phyloP scores from a whole-genome alignment of 176 grass and related monocot genomes.

The Avena atlantica region DNA sequence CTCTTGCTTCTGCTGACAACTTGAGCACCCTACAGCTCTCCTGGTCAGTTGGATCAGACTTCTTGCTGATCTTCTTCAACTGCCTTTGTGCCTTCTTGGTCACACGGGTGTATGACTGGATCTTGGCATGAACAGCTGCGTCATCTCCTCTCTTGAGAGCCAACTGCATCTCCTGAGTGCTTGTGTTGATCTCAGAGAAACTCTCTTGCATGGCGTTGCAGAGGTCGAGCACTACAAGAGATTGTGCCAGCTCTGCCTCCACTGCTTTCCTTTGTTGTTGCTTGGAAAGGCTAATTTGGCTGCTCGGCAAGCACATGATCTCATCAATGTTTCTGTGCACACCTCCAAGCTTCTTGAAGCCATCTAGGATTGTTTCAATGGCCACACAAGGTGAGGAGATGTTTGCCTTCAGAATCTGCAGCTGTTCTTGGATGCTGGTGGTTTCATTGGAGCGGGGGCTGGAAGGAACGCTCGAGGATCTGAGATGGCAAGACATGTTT shows the following conservation, averaged over 20 bases:
- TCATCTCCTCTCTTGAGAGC: conserved; percentile 43
- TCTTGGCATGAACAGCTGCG: conserved; percentile 19
- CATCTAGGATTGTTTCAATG: conserved; percentile 2
- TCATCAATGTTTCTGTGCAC: conserved; percentile 34
- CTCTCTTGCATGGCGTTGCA: conserved; percentile 29
- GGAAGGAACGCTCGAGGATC: too few relatives aligned
- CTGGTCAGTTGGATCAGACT: conserved; percentile 19
- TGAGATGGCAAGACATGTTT: conserved; percentile 46
- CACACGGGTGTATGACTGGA: conserved; percentile 29
- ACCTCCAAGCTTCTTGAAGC: conserved; percentile 15
- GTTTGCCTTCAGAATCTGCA: not conserved
- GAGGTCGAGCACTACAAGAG: conserved; percentile 40
- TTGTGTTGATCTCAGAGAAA: conserved; percentile 32
- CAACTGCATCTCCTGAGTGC: conserved; percentile 28
- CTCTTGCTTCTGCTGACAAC: conserved; percentile 48
- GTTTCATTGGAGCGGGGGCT: too few relatives aligned
- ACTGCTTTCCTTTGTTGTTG: conserved; percentile 42
- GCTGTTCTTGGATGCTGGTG: not conserved
- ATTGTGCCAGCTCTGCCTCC: conserved; percentile 40
- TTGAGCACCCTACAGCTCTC: conserved; percentile 37
- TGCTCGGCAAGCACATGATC: conserved; percentile 7
- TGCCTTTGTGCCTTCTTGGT: conserved; percentile 50
- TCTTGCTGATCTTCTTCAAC: conserved; percentile 52
- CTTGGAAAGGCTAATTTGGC: conserved; percentile 36
- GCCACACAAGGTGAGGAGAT: conserved; percentile 4